These are phyloP conservation scores for Scutellaria minor DNA, from an alignment of 257 asterid genomes.

Conservation along the genomic window DNA sequence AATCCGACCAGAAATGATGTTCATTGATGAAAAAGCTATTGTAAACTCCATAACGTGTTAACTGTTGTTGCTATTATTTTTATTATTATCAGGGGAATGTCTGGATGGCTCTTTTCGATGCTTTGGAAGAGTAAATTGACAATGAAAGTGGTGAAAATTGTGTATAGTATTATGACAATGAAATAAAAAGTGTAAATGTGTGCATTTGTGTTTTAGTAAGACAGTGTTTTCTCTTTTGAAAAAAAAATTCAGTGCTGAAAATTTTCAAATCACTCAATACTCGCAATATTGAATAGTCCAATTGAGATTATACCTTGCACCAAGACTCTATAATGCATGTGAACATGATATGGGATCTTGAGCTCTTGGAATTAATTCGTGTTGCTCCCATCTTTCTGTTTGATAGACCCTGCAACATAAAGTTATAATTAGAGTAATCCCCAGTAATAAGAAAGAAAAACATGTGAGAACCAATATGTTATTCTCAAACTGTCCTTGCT, in stretches of 20 bases:
- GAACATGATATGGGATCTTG: constrained; percentile 90
- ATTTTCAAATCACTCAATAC: no score
- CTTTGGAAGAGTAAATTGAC: background rate
- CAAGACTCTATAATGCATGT: constrained; percentile 93
- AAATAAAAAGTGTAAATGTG: no score
- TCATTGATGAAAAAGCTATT: background rate
- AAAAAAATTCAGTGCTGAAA: no score
- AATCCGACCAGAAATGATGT: constrained; percentile 1
- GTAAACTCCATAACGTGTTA: no score
- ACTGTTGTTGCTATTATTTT: background rate
- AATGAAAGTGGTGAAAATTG: no score
- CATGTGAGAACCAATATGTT: constrained; percentile 3
- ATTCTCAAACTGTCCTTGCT: constrained; percentile 13
- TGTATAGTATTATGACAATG: no score
- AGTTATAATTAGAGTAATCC: constrained; percentile 2
- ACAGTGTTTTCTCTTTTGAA: no score
- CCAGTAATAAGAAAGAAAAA: background rate
- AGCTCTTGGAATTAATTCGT: constrained; percentile 87
- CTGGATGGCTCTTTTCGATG: background rate
- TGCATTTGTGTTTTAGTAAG: no score
- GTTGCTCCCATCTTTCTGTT: constrained; percentile 90
- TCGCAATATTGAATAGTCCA: background rate
- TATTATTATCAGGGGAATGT: background rate
- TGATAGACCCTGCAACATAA: constrained; percentile 76
- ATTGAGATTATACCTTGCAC: constrained; percentile 72